phyloP scores from a whole-genome alignment of 257 asterid species.

The Jasminum sambac region DNA sequence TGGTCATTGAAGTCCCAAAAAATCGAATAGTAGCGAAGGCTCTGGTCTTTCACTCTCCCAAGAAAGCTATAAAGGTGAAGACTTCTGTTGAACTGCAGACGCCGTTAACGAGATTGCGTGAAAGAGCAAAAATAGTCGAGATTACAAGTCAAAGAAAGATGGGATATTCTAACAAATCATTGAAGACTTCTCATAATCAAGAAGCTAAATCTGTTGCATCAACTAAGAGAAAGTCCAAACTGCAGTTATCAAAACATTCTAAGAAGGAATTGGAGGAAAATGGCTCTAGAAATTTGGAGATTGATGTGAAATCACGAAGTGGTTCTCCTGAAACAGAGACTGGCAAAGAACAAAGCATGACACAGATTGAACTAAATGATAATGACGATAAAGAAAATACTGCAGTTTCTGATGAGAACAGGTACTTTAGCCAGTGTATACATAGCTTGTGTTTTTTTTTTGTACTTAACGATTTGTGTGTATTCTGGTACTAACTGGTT shows the following conservation, averaged over 20 bases:
- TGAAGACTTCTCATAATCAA: conserved; percentile 29
- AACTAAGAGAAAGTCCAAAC: conserved; percentile 27
- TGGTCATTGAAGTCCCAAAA: conserved; percentile 39
- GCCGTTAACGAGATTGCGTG: conserved; percentile 63
- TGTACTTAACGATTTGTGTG: conserved; percentile 17
- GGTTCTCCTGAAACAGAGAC: conserved; percentile 1
- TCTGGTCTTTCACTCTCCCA: conserved; percentile 67
- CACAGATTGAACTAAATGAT: conserved; percentile 28
- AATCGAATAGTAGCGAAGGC: conserved; percentile 58
- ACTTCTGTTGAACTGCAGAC: conserved; percentile 55
- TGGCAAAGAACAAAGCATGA: conserved; percentile 27
- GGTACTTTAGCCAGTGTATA: conserved; percentile 32
- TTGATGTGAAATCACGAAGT: not conserved
- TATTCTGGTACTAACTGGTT: conserved; percentile 17
- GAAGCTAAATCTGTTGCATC: conserved; percentile 34
- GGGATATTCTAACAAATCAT: conserved; percentile 36
- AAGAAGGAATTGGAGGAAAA: conserved; percentile 25
- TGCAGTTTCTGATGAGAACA: conserved; percentile 61
- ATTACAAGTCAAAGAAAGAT: conserved; percentile 61
- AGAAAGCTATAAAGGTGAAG: conserved; percentile 52
- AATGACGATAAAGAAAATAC: conserved; percentile 79
- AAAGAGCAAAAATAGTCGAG: conserved; percentile 69
- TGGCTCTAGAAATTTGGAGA: conserved; percentile 1
- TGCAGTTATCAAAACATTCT: conserved; percentile 19
- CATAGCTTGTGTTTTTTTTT: conserved; percentile 6